phyloP scores from a whole-genome alignment of 495 filamentous ascomycete species.

The Annulohypoxylon maeteangense region DNA sequence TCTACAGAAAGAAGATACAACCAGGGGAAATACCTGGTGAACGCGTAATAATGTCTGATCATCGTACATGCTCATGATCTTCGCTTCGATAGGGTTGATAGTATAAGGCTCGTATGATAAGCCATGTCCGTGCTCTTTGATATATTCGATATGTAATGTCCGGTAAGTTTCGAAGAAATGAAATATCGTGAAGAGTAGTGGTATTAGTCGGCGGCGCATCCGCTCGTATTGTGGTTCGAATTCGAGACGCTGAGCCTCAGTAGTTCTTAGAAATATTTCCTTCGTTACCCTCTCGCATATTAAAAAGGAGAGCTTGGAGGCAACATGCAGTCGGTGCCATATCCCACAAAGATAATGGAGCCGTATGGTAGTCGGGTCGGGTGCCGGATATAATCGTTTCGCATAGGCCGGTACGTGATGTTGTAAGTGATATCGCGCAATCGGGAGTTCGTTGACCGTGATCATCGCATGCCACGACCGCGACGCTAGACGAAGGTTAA shows the following conservation, averaged over 20 bases:
- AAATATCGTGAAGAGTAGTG: slow-evolving; percentile 65
- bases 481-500: slow-evolving; percentile 63
- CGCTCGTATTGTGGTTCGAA: slow-evolving; percentile 65
- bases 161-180: slow-evolving; percentile 70
- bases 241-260: slow-evolving; percentile 58
- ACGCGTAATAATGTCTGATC: slow-evolving; percentile 64
- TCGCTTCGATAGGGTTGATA: slow-evolving; percentile 62
- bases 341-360: slow-evolving; percentile 67
- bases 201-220: slow-evolving; percentile 66
- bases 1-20: slow-evolving; percentile 66
- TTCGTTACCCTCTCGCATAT: slow-evolving; percentile 67
- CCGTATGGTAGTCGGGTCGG: slow-evolving; percentile 54
- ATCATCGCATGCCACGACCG: slow-evolving; percentile 64
- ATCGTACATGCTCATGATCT: slow-evolving; percentile 67
- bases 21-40: slow-evolving; percentile 65
- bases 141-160: slow-evolving; percentile 62
- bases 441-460: slow-evolving; percentile 65
- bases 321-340: slow-evolving; percentile 68
- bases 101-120: slow-evolving; percentile 54
- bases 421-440: slow-evolving; percentile 65
- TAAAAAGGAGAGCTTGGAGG: slow-evolving; percentile 62
- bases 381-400: slow-evolving; percentile 61
- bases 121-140: slow-evolving; percentile 57
- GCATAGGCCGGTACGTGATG: slow-evolving; percentile 64
- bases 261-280: slow-evolving; percentile 64